Evolutionary conservation across 257 asterid species (phyloP).

Genomic region (Penstemon newberryi): DNA sequence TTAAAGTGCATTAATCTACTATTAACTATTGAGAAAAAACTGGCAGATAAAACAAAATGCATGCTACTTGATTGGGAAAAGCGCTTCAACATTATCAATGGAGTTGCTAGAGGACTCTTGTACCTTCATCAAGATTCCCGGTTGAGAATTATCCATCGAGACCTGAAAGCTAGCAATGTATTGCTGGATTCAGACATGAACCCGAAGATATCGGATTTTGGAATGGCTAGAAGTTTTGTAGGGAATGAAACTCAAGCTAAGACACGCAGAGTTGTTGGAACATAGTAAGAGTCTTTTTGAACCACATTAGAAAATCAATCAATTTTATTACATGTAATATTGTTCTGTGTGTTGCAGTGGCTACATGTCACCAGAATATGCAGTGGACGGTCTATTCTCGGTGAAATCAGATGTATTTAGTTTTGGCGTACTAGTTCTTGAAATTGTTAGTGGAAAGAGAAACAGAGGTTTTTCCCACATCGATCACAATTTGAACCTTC

Average conservation of each 20-base stretch:
- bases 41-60: constrained; percentile 35
- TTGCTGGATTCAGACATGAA: constrained; percentile 47
- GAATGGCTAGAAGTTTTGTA: constrained; percentile 48
- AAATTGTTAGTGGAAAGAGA: constrained; percentile 35
- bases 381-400: constrained; percentile 35
- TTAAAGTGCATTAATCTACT: background rate
- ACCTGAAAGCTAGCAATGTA: constrained; percentile 59
- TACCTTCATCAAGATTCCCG: constrained; percentile 64
- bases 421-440: constrained; percentile 36
- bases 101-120: constrained; percentile 52
- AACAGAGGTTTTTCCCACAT: constrained; percentile 5
- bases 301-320: background rate
- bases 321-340: background rate
- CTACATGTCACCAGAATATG: constrained; percentile 48
- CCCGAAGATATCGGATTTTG: constrained; percentile 65
- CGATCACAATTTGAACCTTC: background rate
- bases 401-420: constrained; percentile 44
- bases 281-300: constrained; percentile 39
- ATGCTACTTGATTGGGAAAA: constrained; percentile 44
- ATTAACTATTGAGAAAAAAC: background rate
- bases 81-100: constrained; percentile 42
- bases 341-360: constrained; percentile 25
- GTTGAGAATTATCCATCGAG: constrained; percentile 48
- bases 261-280: constrained; percentile 53
- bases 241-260: constrained; percentile 49